phyloP scores from a whole-genome alignment of 2,329 filamentous ascomycete species.

The Graphilbum sp. region DNA sequence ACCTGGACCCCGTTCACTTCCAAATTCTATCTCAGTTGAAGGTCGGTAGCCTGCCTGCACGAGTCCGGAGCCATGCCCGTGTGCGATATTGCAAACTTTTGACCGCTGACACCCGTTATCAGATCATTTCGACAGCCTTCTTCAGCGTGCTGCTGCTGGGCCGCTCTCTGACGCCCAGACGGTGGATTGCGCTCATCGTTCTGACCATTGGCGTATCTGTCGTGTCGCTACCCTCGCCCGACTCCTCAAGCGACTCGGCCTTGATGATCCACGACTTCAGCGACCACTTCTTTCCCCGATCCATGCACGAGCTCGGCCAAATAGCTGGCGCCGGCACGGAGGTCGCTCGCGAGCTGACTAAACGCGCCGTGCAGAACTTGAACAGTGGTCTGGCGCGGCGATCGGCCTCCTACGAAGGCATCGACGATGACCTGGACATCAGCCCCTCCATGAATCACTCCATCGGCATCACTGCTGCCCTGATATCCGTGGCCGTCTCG shows the following conservation, averaged over 20 bases:
- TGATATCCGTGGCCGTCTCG: conserved; percentile 64
- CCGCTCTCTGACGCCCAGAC: conserved; percentile 50
- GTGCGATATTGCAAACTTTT: neutral
- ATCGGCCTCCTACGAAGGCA: conserved; percentile 83
- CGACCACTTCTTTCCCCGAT: conserved; percentile 59
- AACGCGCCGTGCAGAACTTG: conserved; percentile 23
- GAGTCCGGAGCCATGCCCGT: too few relatives aligned
- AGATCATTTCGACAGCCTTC: conserved; percentile 75
- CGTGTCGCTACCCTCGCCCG: conserved; percentile 58
- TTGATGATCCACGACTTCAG: conserved; percentile 46
- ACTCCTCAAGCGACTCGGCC: conserved; percentile 35
- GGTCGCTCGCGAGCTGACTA: conserved; percentile 33
- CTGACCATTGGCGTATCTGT: conserved; percentile 71
- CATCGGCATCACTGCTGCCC: conserved; percentile 61
- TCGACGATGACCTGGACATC: conserved; percentile 45
- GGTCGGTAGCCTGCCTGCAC: too few relatives aligned
- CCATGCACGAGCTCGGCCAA: conserved; percentile 60
- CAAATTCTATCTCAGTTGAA: conserved; percentile 90
- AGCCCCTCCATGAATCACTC: conserved; percentile 54
- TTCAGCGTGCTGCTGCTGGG: conserved; percentile 70
- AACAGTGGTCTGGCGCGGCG: conserved; percentile 35
- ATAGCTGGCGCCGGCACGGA: conserved; percentile 34
- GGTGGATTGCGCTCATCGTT: conserved; percentile 67
- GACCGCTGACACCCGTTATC: too few relatives aligned
- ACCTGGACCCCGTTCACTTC: conserved; percentile 82